These are phyloP conservation scores for Penicillium verhagenii DNA, from an alignment of 495 filamentous ascomycete species.

Conservation along the genomic window DNA sequence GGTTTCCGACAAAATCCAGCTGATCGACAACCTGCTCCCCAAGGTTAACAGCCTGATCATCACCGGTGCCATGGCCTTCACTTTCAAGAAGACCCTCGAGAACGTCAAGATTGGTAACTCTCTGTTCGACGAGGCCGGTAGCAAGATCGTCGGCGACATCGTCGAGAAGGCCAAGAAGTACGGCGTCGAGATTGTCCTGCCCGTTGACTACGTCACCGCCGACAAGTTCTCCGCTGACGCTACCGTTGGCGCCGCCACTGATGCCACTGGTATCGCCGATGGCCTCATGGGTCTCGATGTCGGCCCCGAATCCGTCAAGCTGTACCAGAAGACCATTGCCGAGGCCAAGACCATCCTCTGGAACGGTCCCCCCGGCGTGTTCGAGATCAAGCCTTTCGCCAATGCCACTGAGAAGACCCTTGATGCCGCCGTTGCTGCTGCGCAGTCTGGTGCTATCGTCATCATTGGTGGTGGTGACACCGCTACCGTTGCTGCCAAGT, in stretches of 20 bases:
- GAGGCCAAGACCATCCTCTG: conserved; percentile 96
- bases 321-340: conserved; percentile 80
- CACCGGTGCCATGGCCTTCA: conserved; percentile 98
- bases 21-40: conserved; percentile 96
- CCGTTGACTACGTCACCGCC: conserved; percentile 91
- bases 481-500: conserved; percentile 96
- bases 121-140: conserved; percentile 91
- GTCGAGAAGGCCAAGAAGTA: conserved; percentile 96
- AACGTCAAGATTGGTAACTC: conserved; percentile 85
- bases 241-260: conserved; percentile 75
- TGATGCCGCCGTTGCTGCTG: conserved; percentile 78
- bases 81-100: conserved; percentile 98
- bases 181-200: conserved; percentile 90
- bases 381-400: conserved; percentile 94
- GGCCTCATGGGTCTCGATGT: conserved; percentile 98
- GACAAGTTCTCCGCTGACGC: conserved; percentile 93
- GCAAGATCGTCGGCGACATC: conserved; percentile 85
- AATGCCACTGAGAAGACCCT: conserved; percentile 86
- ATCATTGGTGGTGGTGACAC: conserved; percentile 99
- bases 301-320: conserved; percentile 79
- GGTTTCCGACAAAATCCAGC: conserved; percentile 98
- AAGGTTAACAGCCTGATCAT: conserved; percentile 97
- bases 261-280: conserved; percentile 85
- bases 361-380: conserved; percentile 97
- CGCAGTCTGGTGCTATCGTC: conserved; percentile 79